Conservation (phyloP, 345 rosid species). For the Hibiscus mutabilis region DNA sequence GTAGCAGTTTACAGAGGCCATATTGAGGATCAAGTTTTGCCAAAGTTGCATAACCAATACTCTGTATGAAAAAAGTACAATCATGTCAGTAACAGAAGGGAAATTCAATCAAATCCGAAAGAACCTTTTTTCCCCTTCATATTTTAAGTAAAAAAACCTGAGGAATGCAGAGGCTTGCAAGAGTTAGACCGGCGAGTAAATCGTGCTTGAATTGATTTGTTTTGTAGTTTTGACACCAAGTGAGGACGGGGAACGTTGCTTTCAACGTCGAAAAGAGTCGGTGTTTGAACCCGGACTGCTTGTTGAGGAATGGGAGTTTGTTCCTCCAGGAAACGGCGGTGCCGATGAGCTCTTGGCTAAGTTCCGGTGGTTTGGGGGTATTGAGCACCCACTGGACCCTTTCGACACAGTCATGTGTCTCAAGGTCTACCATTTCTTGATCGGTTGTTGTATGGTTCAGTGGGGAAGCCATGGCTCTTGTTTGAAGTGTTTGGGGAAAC, state of each 20-base stretch:
- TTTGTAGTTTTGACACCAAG: conserved; percentile 57
- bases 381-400: conserved; percentile 62
- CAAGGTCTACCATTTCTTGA: conserved; percentile 32
- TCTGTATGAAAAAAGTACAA: conserved; percentile 15
- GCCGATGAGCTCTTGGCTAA: conserved; percentile 44
- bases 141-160: conserved; percentile 19
- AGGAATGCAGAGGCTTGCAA: conserved; percentile 96
- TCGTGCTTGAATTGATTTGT: conserved; percentile 59
- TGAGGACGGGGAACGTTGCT: conserved; percentile 56
- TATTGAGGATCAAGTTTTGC: conserved; percentile 93
- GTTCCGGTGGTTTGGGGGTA: conserved; percentile 62
- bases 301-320: conserved; percentile 27
- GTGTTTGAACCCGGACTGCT: conserved; percentile 24
- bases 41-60: conserved; percentile 89
- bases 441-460: conserved; percentile 21
- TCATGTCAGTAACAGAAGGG: too few relatives aligned
- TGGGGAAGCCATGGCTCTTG: conserved; percentile 35
- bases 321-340: conserved; percentile 28
- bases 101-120: too few relatives aligned
- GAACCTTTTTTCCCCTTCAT: too few relatives aligned
- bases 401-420: conserved; percentile 25
- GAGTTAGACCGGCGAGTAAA: conserved; percentile 80
- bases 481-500: conserved; percentile 98
- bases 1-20: conserved; percentile 67
- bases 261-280: conserved; percentile 25